A percentile compares a stretch with the other conserved stretches of the same genome.
Conservation (phyloP, 1,284 basidiomycete genomes). For the Ustilago nuda region DNA sequence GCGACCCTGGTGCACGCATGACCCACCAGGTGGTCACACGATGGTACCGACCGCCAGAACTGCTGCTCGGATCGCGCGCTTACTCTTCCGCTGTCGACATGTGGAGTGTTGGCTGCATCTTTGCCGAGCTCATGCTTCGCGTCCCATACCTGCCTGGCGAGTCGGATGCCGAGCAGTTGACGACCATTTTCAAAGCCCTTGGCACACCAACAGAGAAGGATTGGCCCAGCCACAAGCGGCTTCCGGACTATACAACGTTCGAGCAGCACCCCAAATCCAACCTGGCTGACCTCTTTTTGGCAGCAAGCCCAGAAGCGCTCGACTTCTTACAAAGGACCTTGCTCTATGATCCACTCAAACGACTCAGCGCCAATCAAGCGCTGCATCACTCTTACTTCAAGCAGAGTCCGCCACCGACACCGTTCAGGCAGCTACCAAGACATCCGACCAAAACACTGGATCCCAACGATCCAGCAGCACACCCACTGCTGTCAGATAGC, state of each 20-base stretch:
- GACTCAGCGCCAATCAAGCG: conserved; percentile 76
- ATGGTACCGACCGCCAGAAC: conserved; percentile 98
- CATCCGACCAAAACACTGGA: conserved; percentile 54
- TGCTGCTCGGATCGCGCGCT: conserved; percentile 86
- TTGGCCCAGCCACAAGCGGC: conserved; percentile 86
- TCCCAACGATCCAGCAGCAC: conserved; percentile 33
- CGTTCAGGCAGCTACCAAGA: conserved; percentile 54
- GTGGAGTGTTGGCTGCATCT: conserved; percentile 96
- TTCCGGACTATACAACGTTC: conserved; percentile 58
- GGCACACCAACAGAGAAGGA: conserved; percentile 95
- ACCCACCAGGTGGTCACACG: conserved; percentile 94
- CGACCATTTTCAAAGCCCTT: conserved; percentile 90
- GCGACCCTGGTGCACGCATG: conserved; percentile 93
- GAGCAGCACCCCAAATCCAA: conserved; percentile 79
- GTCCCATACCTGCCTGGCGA: conserved; percentile 92
- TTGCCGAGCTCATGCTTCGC: conserved; percentile 94
- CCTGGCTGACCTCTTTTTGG: conserved; percentile 86
- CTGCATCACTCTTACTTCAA: conserved; percentile 65
- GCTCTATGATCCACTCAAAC: conserved; percentile 84
- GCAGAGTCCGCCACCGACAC: conserved; percentile 56
- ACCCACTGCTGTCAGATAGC: conserved; percentile 53
- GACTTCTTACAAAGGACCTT: conserved; percentile 85
- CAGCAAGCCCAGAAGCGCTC: conserved; percentile 86
- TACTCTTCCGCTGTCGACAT: conserved; percentile 90
- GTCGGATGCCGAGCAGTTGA: conserved; percentile 94